Evolutionary conservation across 768 basidiomycete species (phyloP).

Genomic region (Lactifluus subvellereus): DNA sequence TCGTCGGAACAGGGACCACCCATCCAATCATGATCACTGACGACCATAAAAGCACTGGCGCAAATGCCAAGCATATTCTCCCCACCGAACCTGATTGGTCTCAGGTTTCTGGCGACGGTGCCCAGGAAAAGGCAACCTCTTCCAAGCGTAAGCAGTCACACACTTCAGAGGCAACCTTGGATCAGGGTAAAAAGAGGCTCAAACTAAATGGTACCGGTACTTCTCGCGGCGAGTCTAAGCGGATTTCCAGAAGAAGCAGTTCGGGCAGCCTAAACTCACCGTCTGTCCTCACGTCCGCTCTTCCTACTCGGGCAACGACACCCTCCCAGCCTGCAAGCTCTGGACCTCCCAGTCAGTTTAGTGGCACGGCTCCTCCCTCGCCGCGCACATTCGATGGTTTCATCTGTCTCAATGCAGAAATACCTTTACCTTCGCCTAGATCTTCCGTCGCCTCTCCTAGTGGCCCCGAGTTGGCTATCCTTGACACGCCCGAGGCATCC

Average conservation of each 20-base stretch:
- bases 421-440: slow-evolving; percentile 17
- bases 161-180: slow-evolving; percentile 24
- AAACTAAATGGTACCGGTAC: slow-evolving; percentile 65
- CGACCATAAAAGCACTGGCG: slow-evolving; percentile 83
- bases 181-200: slow-evolving; percentile 47
- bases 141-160: slow-evolving; percentile 47
- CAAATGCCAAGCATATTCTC: slow-evolving; percentile 27
- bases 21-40: slow-evolving; percentile 98
- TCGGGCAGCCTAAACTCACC: slow-evolving; percentile 31
- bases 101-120: slow-evolving; percentile 24
- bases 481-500: slow-evolving; percentile 11
- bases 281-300: slow-evolving; percentile 28
- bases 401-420: slow-evolving; percentile 11
- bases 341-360: slow-evolving; percentile 21
- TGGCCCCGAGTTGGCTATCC: slow-evolving; percentile 1
- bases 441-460: slow-evolving; percentile 13
- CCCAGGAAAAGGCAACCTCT: slow-evolving; percentile 11
- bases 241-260: slow-evolving; percentile 29
- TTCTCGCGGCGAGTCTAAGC: slow-evolving; percentile 29
- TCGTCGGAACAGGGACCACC: slow-evolving; percentile 77
- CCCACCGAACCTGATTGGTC: slow-evolving; percentile 45
- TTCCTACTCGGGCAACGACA: slow-evolving; percentile 31
- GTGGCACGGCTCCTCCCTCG: slow-evolving; percentile 21
- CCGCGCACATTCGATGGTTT: slow-evolving; percentile 14
- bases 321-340: slow-evolving; percentile 26